Percentiles rank a stretch among this genome's conserved stretches.
These are phyloP conservation scores for Ophiostoma pallidulum DNA, from an alignment of 2,329 filamentous ascomycete species.

Conservation along the genomic window DNA sequence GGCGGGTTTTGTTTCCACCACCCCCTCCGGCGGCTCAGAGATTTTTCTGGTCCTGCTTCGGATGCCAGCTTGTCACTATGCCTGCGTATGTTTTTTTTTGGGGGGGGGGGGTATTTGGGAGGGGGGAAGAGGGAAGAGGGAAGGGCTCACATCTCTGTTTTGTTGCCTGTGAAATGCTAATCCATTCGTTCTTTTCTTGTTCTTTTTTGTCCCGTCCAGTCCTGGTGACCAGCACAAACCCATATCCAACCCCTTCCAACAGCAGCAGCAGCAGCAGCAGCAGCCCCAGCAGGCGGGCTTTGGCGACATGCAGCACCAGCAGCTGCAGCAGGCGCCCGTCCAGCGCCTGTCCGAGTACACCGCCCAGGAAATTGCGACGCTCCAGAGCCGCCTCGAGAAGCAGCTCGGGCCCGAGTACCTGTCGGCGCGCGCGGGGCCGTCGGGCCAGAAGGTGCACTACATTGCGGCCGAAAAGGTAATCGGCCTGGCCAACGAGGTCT, in stretches of 20 bases:
- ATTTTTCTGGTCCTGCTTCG: no score
- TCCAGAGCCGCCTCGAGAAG: constrained; percentile 80
- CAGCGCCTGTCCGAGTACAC: constrained; percentile 69
- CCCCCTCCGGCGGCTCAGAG: no score
- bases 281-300: constrained; percentile 23
- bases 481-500: constrained; percentile 86
- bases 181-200: neutral
- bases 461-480: constrained; percentile 96
- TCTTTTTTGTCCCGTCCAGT: constrained; percentile 29
- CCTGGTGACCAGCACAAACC: constrained; percentile 59
- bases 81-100: constrained; percentile 15
- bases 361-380: constrained; percentile 78
- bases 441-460: constrained; percentile 83
- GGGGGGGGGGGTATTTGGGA: no score
- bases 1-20: no score
- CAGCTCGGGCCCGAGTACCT: constrained; percentile 95
- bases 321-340: constrained; percentile 28
- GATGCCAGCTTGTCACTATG: constrained; percentile 9
- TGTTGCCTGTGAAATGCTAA: no score
- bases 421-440: constrained; percentile 72
- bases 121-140: no score
- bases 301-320: constrained; percentile 2
- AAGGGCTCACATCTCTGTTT: no score
- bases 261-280: constrained; percentile 5
- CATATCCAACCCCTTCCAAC: constrained; percentile 68